A percentile compares a stretch with the other conserved stretches of the same genome.
Evolutionary conservation across 345 rosid genomes (phyloP).

Genomic region (Durio zibethinus): DNA sequence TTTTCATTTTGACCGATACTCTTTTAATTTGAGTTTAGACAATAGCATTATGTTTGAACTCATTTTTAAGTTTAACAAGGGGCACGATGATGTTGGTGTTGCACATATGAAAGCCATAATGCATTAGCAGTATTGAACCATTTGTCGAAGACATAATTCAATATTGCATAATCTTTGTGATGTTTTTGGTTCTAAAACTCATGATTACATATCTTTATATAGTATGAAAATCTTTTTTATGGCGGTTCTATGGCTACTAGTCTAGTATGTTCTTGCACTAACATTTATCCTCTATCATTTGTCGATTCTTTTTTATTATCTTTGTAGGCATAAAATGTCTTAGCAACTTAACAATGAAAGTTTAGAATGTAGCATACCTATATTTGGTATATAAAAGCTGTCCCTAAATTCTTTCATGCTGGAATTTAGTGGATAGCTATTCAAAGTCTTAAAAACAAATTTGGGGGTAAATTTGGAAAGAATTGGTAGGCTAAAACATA

Average conservation of each 20-base stretch:
- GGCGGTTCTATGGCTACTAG: constrained; percentile 90
- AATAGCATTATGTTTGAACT: not conserved
- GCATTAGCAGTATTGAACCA: constrained; percentile 99
- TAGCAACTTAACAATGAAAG: not conserved
- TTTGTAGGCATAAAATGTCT: not conserved
- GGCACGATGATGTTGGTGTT: constrained; percentile 92
- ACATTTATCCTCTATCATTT: not conserved
- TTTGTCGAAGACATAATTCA: constrained; percentile 86
- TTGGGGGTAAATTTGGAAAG: no score
- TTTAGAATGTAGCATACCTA: not conserved
- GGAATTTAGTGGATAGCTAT: no score
- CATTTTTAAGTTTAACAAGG: constrained; percentile 52
- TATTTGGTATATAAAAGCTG: no score
- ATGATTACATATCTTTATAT: constrained; percentile 87
- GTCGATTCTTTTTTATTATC: constrained; percentile 2
- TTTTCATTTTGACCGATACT: constrained; percentile 22
- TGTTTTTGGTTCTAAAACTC: constrained; percentile 67
- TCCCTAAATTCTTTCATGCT: no score
- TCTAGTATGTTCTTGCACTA: constrained; percentile 54
- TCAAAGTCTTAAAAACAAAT: no score
- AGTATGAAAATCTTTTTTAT: constrained; percentile 82
- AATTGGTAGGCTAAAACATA: no score
- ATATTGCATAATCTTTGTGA: constrained; percentile 76
- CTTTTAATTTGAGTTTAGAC: constrained; percentile 13
- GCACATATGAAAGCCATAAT: constrained; percentile 99